Conservation (phyloP, 345 rosid species). For the Populus nigra region DNA sequence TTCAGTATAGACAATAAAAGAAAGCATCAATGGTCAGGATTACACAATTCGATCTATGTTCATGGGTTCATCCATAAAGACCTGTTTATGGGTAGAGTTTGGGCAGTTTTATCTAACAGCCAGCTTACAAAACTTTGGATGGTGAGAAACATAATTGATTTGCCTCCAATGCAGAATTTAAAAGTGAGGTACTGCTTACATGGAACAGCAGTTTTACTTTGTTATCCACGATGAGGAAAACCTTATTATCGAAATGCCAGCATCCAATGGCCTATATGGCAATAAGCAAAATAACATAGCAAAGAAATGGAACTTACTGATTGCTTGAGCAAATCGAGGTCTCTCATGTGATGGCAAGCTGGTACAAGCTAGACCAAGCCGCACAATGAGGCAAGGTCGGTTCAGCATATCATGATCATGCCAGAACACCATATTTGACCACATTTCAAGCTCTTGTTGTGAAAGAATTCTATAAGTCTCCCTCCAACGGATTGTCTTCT, state of each 20-base stretch:
- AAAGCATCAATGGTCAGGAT: background rate
- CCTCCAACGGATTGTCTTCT: conserved; percentile 91
- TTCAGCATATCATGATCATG: conserved; percentile 79
- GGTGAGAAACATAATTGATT: background rate
- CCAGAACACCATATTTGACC: conserved; percentile 90
- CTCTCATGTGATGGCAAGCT: conserved; percentile 66
- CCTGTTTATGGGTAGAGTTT: background rate
- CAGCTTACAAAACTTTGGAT: background rate
- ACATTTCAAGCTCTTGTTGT: conserved; percentile 69
- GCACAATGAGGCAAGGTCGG: conserved; percentile 82
- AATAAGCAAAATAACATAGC: background rate
- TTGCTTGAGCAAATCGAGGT: conserved; percentile 84
- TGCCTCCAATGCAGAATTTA: background rate
- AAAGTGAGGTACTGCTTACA: background rate
- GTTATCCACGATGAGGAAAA: background rate
- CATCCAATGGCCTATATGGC: background rate
- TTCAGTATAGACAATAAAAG: background rate
- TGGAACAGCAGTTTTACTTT: background rate
- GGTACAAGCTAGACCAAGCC: conserved; percentile 76
- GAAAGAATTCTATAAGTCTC: conserved; percentile 73
- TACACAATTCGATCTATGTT: background rate
- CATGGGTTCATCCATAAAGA: background rate
- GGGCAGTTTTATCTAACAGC: background rate
- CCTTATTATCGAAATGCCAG: background rate
- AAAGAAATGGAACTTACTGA: conserved; percentile 54